These are phyloP conservation scores for Huntiella omanensis DNA, from an alignment of 2,329 filamentous ascomycete genomes.

Conservation along the genomic window DNA sequence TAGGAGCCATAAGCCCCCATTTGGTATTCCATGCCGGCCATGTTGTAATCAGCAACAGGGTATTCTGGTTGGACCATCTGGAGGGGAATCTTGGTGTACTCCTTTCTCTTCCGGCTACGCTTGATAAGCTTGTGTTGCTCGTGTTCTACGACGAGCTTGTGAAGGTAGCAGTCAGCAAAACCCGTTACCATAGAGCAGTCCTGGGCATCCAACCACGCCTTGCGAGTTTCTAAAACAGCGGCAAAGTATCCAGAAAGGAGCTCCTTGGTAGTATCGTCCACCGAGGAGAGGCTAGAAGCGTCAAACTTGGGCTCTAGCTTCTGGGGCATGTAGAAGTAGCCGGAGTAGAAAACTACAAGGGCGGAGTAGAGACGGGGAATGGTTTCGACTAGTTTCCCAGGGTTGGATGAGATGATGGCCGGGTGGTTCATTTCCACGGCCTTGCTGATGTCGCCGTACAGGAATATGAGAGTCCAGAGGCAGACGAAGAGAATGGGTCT, in stretches of 20 bases:
- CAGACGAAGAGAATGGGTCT: slow-evolving; percentile 28
- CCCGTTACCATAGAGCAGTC: neutral
- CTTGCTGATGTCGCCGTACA: slow-evolving; percentile 24
- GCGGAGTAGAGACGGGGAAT: slow-evolving; percentile 12
- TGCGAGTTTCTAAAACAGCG: slow-evolving; percentile 1
- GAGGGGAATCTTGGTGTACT: neutral
- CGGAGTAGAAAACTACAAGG: slow-evolving; percentile 14
- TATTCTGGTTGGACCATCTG: too few relatives aligned
- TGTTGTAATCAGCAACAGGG: neutral
- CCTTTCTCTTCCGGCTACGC: slow-evolving; percentile 9
- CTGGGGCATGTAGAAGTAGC: slow-evolving; percentile 13
- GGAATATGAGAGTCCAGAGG: slow-evolving; percentile 30
- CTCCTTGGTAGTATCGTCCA: neutral
- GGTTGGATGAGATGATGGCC: neutral
- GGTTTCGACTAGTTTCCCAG: neutral
- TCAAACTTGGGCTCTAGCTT: slow-evolving; percentile 12
- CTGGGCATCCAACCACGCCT: neutral
- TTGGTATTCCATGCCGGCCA: neutral
- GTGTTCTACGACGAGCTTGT: slow-evolving; percentile 5
- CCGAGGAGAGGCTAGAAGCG: neutral
- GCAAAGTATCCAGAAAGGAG: neutral
- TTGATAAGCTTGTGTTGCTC: slow-evolving; percentile 9
- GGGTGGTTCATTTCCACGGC: slow-evolving; percentile 10
- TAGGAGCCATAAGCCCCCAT: neutral
- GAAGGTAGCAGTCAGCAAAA: neutral